These are phyloP conservation scores for Kalaharituber pfeilii DNA, from an alignment of 2,329 filamentous ascomycete genomes.

Conservation along the genomic window DNA sequence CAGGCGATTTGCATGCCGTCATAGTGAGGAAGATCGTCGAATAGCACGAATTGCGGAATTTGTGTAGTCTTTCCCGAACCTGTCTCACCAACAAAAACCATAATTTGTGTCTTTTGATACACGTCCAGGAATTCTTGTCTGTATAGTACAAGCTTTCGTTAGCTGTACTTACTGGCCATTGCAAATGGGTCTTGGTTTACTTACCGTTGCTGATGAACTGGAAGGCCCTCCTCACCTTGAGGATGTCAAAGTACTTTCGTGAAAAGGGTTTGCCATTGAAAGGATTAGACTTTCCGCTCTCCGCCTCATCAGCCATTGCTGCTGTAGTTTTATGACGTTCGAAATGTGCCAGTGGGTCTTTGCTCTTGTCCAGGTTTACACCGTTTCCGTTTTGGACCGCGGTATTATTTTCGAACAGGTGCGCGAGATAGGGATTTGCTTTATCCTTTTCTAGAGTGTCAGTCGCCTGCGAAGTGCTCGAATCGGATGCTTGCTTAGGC, in stretches of 20 bases:
- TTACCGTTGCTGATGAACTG: slow-evolving; percentile 77
- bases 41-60: slow-evolving; percentile 95
- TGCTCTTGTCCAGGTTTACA: slow-evolving; percentile 23
- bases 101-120: slow-evolving; percentile 85
- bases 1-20: slow-evolving; percentile 67
- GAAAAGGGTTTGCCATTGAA: slow-evolving; percentile 68
- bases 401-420: slow-evolving; percentile 50
- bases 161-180: too few relatives aligned
- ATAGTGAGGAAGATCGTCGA: slow-evolving; percentile 80
- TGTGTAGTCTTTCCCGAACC: slow-evolving; percentile 99
- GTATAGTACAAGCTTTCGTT: not conserved
- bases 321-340: slow-evolving; percentile 67
- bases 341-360: slow-evolving; percentile 43
- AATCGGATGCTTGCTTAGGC: not conserved
- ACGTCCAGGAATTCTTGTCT: slow-evolving; percentile 83
- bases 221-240: slow-evolving; percentile 66
- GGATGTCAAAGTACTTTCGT: slow-evolving; percentile 72
- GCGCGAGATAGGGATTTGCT: slow-evolving; percentile 77
- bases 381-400: slow-evolving; percentile 29
- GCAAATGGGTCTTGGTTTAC: too few relatives aligned
- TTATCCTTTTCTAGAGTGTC: not conserved
- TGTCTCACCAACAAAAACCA: slow-evolving; percentile 97
- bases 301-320: slow-evolving; percentile 50
- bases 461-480: not conserved
- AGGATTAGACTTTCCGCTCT: slow-evolving; percentile 67